These are phyloP conservation scores for Phytophthora pini DNA, from an alignment of 352 stramenopile genomes.

Conservation along the genomic window DNA sequence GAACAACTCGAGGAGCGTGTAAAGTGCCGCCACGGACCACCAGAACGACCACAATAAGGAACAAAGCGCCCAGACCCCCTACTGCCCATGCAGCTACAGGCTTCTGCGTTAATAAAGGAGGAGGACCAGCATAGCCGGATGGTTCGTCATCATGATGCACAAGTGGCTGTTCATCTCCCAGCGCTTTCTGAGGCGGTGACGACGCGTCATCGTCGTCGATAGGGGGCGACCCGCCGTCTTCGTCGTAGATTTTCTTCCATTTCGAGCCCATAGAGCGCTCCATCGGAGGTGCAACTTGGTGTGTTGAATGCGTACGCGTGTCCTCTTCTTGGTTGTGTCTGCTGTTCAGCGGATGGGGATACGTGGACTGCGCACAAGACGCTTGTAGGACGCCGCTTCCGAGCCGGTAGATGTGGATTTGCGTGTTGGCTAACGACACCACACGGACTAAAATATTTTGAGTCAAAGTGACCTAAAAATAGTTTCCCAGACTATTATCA, in stretches of 20 bases:
- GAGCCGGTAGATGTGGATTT: conserved; percentile 19
- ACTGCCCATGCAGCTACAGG: conserved; percentile 38
- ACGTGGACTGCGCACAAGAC: conserved; percentile 4
- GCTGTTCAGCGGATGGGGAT: not conserved
- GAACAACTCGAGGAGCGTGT: conserved; percentile 38
- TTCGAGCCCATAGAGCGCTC: conserved; percentile 30
- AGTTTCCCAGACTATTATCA: not conserved
- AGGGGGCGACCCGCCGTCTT: conserved; percentile 12
- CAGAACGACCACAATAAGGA: conserved; percentile 53
- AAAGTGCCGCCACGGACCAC: conserved; percentile 44
- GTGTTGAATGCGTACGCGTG: not conserved
- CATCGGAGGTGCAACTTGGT: conserved; percentile 21
- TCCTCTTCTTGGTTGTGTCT: conserved; percentile 4
- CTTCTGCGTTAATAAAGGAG: conserved; percentile 24
- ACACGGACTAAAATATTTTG: not conserved
- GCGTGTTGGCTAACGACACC: conserved; percentile 25
- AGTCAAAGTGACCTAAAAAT: not conserved
- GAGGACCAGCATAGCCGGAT: conserved; percentile 1
- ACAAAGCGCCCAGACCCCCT: conserved; percentile 37
- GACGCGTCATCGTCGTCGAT: conserved; percentile 22
- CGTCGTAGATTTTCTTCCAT: conserved; percentile 33
- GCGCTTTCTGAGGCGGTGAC: conserved; percentile 4
- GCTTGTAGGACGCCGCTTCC: conserved; percentile 4
- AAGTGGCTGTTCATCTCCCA: conserved; percentile 27
- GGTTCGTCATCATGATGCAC: conserved; percentile 20